Evolutionary conservation across 1,139 yeast genomes (phyloP).

Genomic region (Zygosaccharomyces sapae): DNA sequence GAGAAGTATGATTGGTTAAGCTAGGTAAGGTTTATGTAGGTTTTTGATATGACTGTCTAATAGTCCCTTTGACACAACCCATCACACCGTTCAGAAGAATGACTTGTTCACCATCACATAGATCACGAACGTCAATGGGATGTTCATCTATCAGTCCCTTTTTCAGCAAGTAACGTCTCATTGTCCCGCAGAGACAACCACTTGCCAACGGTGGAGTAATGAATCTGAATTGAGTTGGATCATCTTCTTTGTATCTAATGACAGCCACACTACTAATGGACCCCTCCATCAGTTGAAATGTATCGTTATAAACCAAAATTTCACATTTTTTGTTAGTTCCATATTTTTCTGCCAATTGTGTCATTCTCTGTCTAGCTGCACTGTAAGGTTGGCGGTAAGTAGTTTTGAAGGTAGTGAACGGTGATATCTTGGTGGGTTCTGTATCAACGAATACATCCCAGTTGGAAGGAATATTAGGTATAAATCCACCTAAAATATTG

Average conservation of each 20-base stretch:
- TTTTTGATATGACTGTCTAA: conserved; percentile 25
- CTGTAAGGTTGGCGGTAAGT: conserved; percentile 64
- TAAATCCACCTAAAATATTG: conserved; percentile 29
- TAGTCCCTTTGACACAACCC: conserved; percentile 70
- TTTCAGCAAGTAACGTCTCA: conserved; percentile 59
- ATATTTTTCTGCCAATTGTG: conserved; percentile 36
- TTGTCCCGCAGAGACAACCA: conserved; percentile 86
- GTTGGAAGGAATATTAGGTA: conserved; percentile 30
- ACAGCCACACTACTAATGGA: conserved; percentile 80
- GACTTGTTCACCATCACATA: conserved; percentile 60
- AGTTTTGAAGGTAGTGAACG: conserved; percentile 87
- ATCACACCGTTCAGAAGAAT: conserved; percentile 75
- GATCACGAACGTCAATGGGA: conserved; percentile 41
- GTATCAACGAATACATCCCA: conserved; percentile 66
- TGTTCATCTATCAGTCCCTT: conserved; percentile 57
- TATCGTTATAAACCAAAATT: conserved; percentile 62
- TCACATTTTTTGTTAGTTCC: conserved; percentile 49
- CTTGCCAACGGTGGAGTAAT: conserved; percentile 69
- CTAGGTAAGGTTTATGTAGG: conserved; percentile 5
- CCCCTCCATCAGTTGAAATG: conserved; percentile 71
- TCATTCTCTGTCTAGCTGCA: conserved; percentile 51
- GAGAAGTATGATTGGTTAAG: conserved; percentile 79
- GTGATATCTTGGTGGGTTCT: conserved; percentile 52
- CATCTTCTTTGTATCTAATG: conserved; percentile 36
- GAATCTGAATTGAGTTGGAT: conserved; percentile 49